Base-by-base conservation (phyloP, 177 flowering plant species). In the Telopea speciosissima region DNA sequence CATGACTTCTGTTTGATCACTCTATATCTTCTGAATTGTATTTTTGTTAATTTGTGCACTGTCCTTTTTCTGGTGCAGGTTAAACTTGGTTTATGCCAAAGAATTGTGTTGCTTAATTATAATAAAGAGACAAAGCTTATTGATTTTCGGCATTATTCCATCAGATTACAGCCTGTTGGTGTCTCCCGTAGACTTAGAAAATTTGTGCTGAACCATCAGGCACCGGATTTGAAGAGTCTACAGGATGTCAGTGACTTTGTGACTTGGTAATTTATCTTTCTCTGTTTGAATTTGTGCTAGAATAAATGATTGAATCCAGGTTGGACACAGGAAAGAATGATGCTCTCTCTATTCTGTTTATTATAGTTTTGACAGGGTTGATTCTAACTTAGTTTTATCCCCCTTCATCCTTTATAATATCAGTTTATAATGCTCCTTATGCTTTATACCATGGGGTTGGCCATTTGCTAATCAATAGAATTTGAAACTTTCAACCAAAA, bases 101-200 rank as follows among this genome's bases (percentile, higher is more conserved):
- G 99, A 68, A 89, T 95, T 69, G 97, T 92, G 70, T 73, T 95
- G 63, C 92, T 92, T 60, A 87, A 84, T 79, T 95, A 91, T 81
- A 85, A 95, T 79, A 90, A 92, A 70, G 99, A 92, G 40, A 88
- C 97, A 42, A 88, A 91, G 81, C 87, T 88, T 68, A 85, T 92
- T 71, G 97, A 95, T 79, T 95, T 92, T 74, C 83, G 97, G 71
- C 97, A 95, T 78, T 95, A 89, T 82, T 92, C 99, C 36, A 86
- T 95, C 56, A 87, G 93, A 83, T 78, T 92, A 65, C 96, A 92
- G 79, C 99, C 99, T 75, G 89, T 95, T 65, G 96, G 96, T 72
- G 97, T 92, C 40, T 86, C 99, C 3, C 89, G 92, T 1, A 87
- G 89, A 79, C 68, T 92, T 66, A 86, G 92, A 75, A 92, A 89